These are phyloP conservation scores for Echria macrotheca DNA, from an alignment of 495 filamentous ascomycete genomes.

Conservation along the genomic window DNA sequence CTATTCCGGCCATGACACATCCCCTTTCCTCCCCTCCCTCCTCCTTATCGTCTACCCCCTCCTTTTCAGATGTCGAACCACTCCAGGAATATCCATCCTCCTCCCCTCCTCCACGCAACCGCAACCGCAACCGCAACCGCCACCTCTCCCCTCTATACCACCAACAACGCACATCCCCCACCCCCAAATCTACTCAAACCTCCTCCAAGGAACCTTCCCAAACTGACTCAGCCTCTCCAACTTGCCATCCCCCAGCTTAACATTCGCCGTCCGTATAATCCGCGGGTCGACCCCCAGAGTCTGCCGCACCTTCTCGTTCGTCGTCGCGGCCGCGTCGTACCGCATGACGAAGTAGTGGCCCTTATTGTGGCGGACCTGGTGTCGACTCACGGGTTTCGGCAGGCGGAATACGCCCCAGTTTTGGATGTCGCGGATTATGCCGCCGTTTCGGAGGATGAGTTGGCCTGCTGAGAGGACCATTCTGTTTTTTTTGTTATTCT, in stretches of 20 bases:
- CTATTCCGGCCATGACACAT: too few relatives aligned
- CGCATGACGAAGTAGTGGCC: constrained; percentile 98
- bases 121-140: background rate
- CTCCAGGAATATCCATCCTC: too few relatives aligned
- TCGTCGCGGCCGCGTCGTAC: constrained; percentile 68
- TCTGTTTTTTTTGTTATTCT: constrained; percentile 42
- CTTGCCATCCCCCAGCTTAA: constrained; percentile 76
- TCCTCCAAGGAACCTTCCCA: constrained; percentile 41
- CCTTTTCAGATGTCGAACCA: too few relatives aligned
- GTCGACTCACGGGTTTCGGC: constrained; percentile 64
- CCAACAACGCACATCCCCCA: background rate
- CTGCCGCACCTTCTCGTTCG: constrained; percentile 65
- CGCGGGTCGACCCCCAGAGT: constrained; percentile 83
- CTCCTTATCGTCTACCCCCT: too few relatives aligned
- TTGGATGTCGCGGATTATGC: constrained; percentile 83
- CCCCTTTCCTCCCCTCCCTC: too few relatives aligned
- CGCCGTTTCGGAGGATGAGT: constrained; percentile 75
- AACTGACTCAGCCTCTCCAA: constrained; percentile 62
- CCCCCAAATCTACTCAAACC: constrained; percentile 15
- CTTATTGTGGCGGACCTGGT: constrained; percentile 70
- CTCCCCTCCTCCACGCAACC: background rate
- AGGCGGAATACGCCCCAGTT: constrained; percentile 93
- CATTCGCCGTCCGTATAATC: constrained; percentile 78
- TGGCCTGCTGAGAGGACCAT: constrained; percentile 83
- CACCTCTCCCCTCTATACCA: background rate